These are phyloP conservation scores for Hyphodiscus sp. DNA, from an alignment of 2,329 filamentous ascomycete species.

Conservation along the genomic window DNA sequence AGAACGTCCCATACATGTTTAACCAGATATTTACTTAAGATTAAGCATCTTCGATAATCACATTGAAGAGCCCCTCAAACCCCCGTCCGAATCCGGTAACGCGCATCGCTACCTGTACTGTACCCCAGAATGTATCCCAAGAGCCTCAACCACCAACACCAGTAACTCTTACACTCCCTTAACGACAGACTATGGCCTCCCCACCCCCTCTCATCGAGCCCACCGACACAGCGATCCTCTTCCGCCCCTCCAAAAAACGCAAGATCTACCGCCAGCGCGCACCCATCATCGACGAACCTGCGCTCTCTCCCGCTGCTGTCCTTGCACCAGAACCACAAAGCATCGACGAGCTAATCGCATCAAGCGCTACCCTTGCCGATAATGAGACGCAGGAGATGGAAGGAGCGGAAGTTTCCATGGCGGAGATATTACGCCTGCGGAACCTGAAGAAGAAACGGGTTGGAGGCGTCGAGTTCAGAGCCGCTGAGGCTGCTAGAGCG, in stretches of 20 bases:
- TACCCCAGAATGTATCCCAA: not conserved
- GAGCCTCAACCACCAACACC: not conserved
- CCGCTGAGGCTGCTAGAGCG: slow-evolving; percentile 14
- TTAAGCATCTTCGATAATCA: no score
- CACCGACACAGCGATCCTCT: slow-evolving; percentile 28
- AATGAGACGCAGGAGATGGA: slow-evolving; percentile 16
- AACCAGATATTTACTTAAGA: not conserved
- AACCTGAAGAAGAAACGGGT: slow-evolving; percentile 39
- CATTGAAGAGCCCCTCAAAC: not conserved
- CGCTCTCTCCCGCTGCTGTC: slow-evolving; percentile 6
- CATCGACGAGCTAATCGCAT: slow-evolving; percentile 27
- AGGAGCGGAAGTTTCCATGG: slow-evolving; percentile 38
- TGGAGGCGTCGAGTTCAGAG: slow-evolving; percentile 51
- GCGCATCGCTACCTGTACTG: not conserved
- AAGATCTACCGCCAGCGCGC: slow-evolving; percentile 51
- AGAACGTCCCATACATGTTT: not conserved
- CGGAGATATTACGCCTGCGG: slow-evolving; percentile 46
- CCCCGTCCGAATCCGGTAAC: not conserved
- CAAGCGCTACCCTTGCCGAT: not conserved
- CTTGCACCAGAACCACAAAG: slow-evolving; percentile 15
- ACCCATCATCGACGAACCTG: slow-evolving; percentile 17
- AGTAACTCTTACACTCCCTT: not conserved
- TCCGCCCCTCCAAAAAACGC: slow-evolving; percentile 53
- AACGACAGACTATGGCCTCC: not conserved
- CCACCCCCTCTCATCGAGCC: not conserved